Base-by-base conservation (phyloP, 164 flowering plant genomes). In the Vitis cinerea region DNA sequence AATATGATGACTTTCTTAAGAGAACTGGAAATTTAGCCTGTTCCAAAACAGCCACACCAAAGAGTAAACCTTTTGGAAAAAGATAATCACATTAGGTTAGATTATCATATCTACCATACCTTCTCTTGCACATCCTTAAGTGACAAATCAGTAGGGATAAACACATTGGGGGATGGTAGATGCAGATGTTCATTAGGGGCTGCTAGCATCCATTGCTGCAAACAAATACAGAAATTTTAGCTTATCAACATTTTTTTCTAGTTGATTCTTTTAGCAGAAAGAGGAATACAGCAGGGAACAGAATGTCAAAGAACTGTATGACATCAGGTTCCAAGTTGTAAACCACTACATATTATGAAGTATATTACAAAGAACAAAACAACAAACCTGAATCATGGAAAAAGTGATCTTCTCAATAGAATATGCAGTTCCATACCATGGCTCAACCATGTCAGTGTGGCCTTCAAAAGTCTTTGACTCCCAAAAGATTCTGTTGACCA, bases 371-470 rank as follows among this genome's bases (percentile, higher is more conserved):
- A 56, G 23, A 62, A 67, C 50, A 65, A 50, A 80, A 44, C 13
- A 47, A 65, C 79, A 71, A 29, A 93, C 99, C 99, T 91, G 87
- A 79, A 95, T 86, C 53, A 66, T 61, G 49, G 83, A 71, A 71
- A 29, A 62, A 50, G 79, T 64, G 55, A 93, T 74, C 72, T 81
- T 89, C 82, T 89, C 89, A 3, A 88, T 68, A 61, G 91, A 81
- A 77, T 93, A 95, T 52, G 88, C 83, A 75, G 98, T 90, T 75
- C 87, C 89, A 83, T 95, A 95, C 99, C 99, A 95, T 67, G 98
- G 97, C 77, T 95, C 99, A 66, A 81, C 83, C 87, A 71, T 83
- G 79, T 83, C 80, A n/a, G 93, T 86, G 27, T 72, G 76, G 19
- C 97, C 96, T 77, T 95, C 97, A 83, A 95, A 95, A 16, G 80